A percentile compares a stretch with the other conserved stretches of the same genome.
Conservation (phyloP, 2,329 filamentous ascomycete genomes). For the Pestalotiopsis sp. region DNA sequence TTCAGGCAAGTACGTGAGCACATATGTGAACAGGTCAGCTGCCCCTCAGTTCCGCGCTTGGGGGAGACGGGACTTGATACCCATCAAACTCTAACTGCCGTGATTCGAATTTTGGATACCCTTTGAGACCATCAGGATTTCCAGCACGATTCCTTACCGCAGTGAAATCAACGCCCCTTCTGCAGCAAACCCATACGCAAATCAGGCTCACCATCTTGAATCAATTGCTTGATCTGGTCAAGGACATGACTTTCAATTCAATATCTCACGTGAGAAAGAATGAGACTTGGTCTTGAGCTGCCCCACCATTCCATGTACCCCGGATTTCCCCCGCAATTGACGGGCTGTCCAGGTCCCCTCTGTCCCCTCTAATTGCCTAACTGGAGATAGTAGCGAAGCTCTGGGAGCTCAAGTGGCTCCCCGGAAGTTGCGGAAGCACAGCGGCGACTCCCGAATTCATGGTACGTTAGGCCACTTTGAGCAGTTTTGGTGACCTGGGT, state of each 20-base stretch:
- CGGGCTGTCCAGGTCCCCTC: neutral
- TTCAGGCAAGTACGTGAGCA: too few relatives aligned
- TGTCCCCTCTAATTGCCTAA: neutral
- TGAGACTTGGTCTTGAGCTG: neutral
- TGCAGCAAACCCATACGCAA: neutral
- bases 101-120: neutral
- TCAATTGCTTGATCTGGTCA: neutral
- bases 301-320: slow-evolving; percentile 5
- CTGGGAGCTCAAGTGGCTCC: neutral
- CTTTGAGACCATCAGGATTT: neutral
- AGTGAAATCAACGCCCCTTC: too few relatives aligned
- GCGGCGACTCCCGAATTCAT: slow-evolving; percentile 1
- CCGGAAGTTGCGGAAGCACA: neutral
- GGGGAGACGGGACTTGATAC: neutral
- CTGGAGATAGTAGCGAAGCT: neutral
- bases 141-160: too few relatives aligned
- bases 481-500: neutral
- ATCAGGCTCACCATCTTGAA: neutral
- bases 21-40: neutral
- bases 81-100: neutral
- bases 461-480: slow-evolving; percentile 4
- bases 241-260: neutral
- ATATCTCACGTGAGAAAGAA: neutral
- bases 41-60: neutral
- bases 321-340: slow-evolving; percentile 10